Evolutionary conservation across 2,329 filamentous ascomycete species (phyloP).

Genomic region (Clonostachys rhizophaga): DNA sequence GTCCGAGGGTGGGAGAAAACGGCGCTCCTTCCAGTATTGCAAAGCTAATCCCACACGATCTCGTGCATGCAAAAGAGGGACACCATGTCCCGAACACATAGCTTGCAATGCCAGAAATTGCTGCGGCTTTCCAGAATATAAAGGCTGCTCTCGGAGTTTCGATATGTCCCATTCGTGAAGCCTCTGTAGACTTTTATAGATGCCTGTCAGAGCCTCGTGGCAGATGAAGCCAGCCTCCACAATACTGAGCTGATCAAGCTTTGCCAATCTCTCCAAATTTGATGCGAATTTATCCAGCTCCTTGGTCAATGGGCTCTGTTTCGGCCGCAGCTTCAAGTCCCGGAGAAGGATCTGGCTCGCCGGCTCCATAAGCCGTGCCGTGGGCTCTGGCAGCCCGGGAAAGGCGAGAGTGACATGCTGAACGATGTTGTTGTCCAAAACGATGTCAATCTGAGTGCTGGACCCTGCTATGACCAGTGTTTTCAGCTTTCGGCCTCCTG

Average conservation of each 20-base stretch:
- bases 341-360: slow-evolving; percentile 62
- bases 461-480: slow-evolving; percentile 59
- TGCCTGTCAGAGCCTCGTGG: slow-evolving; percentile 70
- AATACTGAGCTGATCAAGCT: slow-evolving; percentile 67
- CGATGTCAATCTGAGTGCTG: slow-evolving; percentile 35
- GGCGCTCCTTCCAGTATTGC: slow-evolving; percentile 72
- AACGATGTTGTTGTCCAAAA: slow-evolving; percentile 57
- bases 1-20: slow-evolving; percentile 34
- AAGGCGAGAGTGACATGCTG: slow-evolving; percentile 60
- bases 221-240: slow-evolving; percentile 62
- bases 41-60: slow-evolving; percentile 64
- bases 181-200: slow-evolving; percentile 65
- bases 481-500: slow-evolving; percentile 41
- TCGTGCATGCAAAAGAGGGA: slow-evolving; percentile 65
- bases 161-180: slow-evolving; percentile 69
- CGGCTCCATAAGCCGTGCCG: slow-evolving; percentile 54
- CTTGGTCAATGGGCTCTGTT: slow-evolving; percentile 64
- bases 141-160: slow-evolving; percentile 44
- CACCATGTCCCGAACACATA: slow-evolving; percentile 66
- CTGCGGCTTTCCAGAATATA: slow-evolving; percentile 36
- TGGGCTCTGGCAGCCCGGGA: slow-evolving; percentile 51
- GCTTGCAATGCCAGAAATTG: slow-evolving; percentile 49
- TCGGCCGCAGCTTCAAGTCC: slow-evolving; percentile 56
- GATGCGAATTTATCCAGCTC: slow-evolving; percentile 64
- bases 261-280: slow-evolving; percentile 67